These are phyloP conservation scores for Rhexocercosporidium sp. DNA, from an alignment of 2,329 filamentous ascomycete species.

Conservation along the genomic window DNA sequence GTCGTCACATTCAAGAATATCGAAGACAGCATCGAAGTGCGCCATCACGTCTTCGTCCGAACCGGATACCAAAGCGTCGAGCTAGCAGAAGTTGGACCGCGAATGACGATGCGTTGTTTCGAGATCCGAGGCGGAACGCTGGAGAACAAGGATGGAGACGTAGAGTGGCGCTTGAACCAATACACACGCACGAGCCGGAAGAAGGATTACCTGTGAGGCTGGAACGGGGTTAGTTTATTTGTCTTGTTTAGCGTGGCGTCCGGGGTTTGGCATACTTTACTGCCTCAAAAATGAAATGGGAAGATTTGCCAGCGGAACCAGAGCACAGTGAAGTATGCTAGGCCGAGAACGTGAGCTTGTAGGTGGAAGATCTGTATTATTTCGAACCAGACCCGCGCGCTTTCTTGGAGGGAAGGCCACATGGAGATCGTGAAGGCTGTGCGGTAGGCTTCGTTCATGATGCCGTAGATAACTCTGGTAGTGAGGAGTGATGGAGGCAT, in stretches of 20 bases:
- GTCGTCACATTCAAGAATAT: slow-evolving; percentile 95
- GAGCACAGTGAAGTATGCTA: slow-evolving; percentile 10
- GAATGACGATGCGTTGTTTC: slow-evolving; percentile 97
- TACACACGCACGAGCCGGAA: slow-evolving; percentile 93
- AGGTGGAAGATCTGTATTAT: neutral
- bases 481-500: neutral
- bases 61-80: slow-evolving; percentile 91
- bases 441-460: slow-evolving; percentile 16
- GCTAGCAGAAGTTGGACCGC: slow-evolving; percentile 85
- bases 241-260: slow-evolving; percentile 42
- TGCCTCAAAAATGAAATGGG: slow-evolving; percentile 11
- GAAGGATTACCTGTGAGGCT: slow-evolving; percentile 85
- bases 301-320: slow-evolving; percentile 21
- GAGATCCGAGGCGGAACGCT: slow-evolving; percentile 90
- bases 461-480: neutral
- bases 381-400: slow-evolving; percentile 7
- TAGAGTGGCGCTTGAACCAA: slow-evolving; percentile 95
- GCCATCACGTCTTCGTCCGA: slow-evolving; percentile 92
- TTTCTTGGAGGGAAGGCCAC: slow-evolving; percentile 8
- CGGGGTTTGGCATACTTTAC: slow-evolving; percentile 27
- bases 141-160: slow-evolving; percentile 93
- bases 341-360: slow-evolving; percentile 4
- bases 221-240: slow-evolving; percentile 26
- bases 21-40: slow-evolving; percentile 90
- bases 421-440: slow-evolving; percentile 5